Evolutionary conservation across 2,329 filamentous ascomycete genomes (phyloP), one percentile per base, ranked within the genome.

Genomic region (Pestalotiopsis fici): DNA sequence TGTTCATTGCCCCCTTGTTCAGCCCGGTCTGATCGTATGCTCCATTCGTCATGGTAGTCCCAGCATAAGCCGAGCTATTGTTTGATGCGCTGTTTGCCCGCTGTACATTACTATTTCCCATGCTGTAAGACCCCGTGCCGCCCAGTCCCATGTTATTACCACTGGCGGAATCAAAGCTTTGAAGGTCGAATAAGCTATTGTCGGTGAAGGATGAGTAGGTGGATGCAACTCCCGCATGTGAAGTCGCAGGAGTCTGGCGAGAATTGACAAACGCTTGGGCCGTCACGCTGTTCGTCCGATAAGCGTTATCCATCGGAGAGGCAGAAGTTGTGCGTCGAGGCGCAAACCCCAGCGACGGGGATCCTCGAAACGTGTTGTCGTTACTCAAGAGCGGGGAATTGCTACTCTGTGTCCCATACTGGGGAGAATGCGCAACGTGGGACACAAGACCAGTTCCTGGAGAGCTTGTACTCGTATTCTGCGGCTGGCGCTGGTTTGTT

Each of bases 341-440:
- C 21, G 71, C 72, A 67, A 74, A 77, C 4, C 65, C 59, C n/a
- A 77, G 63, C 4, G 75, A 77, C 13, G 76, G 76, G 6, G 76
- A 78, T 56, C 71, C 73, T 59, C 75, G 74, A 60, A 77, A 78
- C 50, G 72, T 74, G 66, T 67, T 74, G 39, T 78, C 76, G 5
- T 74, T 69, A 62, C 76, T 75, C 71, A 77, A 72, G 11, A 78
- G 70, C 37, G 76, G 76, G 3, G 76, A 77, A 68, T 77, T 77
- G 21, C 54, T 67, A 43, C 73, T 76, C 64, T 78, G 76, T 3
- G 74, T 70, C 27, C 72, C 72, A 55, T 77, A 77, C 59, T 77
- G 76, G 21, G 76, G 76, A 59, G 76, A 77, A 67, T 77, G 77
- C 39, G 75, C 74, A 57, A 76, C 73, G 56, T 77, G 76, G 57